Conservation (phyloP, 148 eudicot species). For the Cornus suecica region DNA sequence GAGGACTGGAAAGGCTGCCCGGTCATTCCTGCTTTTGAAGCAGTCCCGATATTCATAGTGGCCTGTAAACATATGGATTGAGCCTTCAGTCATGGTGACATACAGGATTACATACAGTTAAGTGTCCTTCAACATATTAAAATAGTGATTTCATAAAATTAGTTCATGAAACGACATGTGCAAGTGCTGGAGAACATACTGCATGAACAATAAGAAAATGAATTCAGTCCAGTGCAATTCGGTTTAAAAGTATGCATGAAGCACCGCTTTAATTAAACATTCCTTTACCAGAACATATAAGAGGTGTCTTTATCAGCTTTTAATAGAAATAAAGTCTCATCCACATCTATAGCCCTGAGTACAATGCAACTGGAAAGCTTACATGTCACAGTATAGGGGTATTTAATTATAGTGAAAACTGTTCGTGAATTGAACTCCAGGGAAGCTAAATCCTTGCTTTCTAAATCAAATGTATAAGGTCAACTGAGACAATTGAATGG, state of each 20-base stretch:
- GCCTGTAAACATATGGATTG: conserved; percentile 45
- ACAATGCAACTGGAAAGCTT: not conserved
- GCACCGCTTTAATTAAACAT: not conserved
- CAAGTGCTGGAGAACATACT: not conserved
- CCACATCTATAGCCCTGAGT: not conserved
- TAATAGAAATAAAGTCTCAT: too few species aligned
- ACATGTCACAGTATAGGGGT: not conserved
- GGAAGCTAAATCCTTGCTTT: not conserved
- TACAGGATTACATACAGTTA: not conserved
- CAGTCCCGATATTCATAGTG: conserved; percentile 48
- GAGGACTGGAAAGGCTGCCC: conserved; percentile 43
- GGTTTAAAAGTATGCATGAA: not conserved
- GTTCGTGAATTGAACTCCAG: not conserved
- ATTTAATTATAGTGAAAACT: not conserved
- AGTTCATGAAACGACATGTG: not conserved
- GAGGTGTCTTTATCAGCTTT: not conserved
- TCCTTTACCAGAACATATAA: not conserved
- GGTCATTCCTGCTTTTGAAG: conserved; percentile 37
- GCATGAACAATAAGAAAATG: not conserved
- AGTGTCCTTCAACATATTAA: not conserved
- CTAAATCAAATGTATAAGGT: not conserved
- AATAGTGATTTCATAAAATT: not conserved
- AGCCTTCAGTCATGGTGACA: conserved; percentile 12
- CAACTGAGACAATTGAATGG: not conserved
- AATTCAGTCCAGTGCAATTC: not conserved